Percentiles rank a stretch among this genome's conserved stretches.
Evolutionary conservation across 148 eudicot genomes (phyloP).

Genomic region (Dianthus caryophyllus): DNA sequence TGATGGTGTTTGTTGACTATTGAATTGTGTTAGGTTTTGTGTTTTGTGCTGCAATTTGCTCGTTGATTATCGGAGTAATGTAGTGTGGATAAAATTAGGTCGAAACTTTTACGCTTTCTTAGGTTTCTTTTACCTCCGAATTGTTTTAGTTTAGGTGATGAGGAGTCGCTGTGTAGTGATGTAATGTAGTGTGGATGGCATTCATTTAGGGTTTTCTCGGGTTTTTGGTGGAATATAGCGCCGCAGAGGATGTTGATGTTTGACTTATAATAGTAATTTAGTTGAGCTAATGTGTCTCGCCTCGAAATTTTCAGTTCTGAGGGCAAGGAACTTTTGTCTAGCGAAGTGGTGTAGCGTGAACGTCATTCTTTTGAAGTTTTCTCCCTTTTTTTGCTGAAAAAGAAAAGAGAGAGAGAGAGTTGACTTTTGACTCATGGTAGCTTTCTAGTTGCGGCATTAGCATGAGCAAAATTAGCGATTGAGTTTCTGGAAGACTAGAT

Average conservation of each 20-base stretch:
- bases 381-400: too few relatives aligned
- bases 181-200: background rate
- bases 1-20: too few relatives aligned
- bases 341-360: too few relatives aligned
- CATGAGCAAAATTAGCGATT: background rate
- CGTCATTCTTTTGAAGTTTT: too few relatives aligned
- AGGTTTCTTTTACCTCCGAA: too few relatives aligned
- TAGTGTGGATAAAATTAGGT: background rate
- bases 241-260: background rate
- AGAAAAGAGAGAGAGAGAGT: too few relatives aligned
- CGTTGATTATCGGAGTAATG: constrained; percentile 2
- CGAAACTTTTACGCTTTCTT: background rate
- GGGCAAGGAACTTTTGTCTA: too few relatives aligned
- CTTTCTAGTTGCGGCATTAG: background rate
- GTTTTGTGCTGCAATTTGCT: too few relatives aligned
- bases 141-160: too few relatives aligned
- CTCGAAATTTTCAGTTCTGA: too few relatives aligned
- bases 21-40: background rate
- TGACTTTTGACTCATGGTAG: background rate
- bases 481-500: background rate
- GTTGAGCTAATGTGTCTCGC: background rate
- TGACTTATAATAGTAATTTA: background rate
- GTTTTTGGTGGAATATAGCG: background rate
- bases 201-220: background rate
- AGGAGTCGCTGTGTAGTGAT: too few relatives aligned